phyloP scores from a whole-genome alignment of 192 early-diverging fungal species.

The Coemansia sp. region DNA sequence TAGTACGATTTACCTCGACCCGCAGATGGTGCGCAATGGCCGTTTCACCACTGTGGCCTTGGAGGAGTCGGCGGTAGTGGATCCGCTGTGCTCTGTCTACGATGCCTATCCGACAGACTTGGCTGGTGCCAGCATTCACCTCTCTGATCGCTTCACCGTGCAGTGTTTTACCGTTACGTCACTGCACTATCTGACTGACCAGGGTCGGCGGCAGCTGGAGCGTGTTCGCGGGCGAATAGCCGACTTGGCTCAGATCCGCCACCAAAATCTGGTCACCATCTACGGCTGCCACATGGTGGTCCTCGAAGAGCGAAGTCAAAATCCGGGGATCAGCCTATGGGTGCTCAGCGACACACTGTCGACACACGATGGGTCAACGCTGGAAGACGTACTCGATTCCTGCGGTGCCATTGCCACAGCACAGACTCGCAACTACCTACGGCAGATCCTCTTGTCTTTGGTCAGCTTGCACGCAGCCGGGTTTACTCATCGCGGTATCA shows the following conservation, averaged over 20 bases:
- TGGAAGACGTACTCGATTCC: constrained; percentile 66
- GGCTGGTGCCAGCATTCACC: constrained; percentile 32
- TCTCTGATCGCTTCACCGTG: constrained; percentile 45
- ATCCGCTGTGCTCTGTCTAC: constrained; percentile 37
- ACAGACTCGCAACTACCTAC: constrained; percentile 65
- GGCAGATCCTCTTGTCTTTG: constrained; percentile 66
- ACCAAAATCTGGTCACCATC: constrained; percentile 62
- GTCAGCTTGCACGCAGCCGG: constrained; percentile 67
- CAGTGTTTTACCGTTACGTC: constrained; percentile 43
- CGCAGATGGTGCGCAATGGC: constrained; percentile 21
- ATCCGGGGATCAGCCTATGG: constrained; percentile 31
- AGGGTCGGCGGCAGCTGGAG: constrained; percentile 58
- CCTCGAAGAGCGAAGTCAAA: constrained; percentile 24
- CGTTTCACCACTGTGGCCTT: constrained; percentile 43
- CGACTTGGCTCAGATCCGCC: constrained; percentile 55
- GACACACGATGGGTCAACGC: constrained; percentile 49
- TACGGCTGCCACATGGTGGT: constrained; percentile 61
- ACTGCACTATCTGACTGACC: constrained; percentile 37
- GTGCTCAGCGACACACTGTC: constrained; percentile 41
- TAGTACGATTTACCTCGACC: constrained; percentile 17
- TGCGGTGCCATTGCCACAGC: constrained; percentile 63
- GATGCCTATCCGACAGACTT: constrained; percentile 55
- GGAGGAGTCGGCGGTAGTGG: constrained; percentile 35
- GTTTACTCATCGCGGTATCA: constrained; percentile 65
- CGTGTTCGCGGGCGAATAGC: constrained; percentile 51